Percentiles rank a stretch among this genome's conserved stretches.
Evolutionary conservation across 1,139 yeast genomes (phyloP).

Genomic region (Debaryomycetaceae sp.): DNA sequence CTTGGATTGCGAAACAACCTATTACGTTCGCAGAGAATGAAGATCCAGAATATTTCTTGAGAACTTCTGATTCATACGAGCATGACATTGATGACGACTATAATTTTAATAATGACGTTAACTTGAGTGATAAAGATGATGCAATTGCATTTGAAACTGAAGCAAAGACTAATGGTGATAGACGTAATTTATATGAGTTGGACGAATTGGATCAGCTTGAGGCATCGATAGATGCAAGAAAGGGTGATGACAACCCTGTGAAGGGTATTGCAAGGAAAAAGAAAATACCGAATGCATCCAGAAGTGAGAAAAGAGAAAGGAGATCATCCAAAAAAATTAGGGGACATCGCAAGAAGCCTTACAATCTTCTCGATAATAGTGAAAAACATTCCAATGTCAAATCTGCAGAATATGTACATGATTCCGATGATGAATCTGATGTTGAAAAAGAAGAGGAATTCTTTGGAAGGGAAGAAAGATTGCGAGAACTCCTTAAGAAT

Average conservation of each 20-base stretch:
- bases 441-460: conserved; percentile 53
- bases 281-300: conserved; percentile 3
- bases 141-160: conserved; percentile 36
- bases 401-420: conserved; percentile 55
- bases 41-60: conserved; percentile 35
- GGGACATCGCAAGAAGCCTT: not conserved
- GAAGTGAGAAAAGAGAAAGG: not conserved
- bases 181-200: conserved; percentile 22
- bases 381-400: conserved; percentile 17
- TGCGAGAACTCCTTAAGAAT: conserved; percentile 40
- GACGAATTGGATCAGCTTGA: conserved; percentile 35
- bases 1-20: conserved; percentile 32
- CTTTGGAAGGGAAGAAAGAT: conserved; percentile 55
- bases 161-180: conserved; percentile 14
- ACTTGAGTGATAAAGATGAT: conserved; percentile 20
- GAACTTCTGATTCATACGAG: conserved; percentile 22
- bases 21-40: conserved; percentile 40
- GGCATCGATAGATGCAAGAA: conserved; percentile 13
- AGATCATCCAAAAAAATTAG: not conserved
- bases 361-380: conserved; percentile 10
- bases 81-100: conserved; percentile 16
- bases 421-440: conserved; percentile 68
- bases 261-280: conserved; percentile 21
- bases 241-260: conserved; percentile 2
- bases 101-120: conserved; percentile 16